A percentile compares a stretch with the other conserved stretches of the same genome.
phyloP scores from a whole-genome alignment of 306 rosid genomes.

The Cicer yamashitae region DNA sequence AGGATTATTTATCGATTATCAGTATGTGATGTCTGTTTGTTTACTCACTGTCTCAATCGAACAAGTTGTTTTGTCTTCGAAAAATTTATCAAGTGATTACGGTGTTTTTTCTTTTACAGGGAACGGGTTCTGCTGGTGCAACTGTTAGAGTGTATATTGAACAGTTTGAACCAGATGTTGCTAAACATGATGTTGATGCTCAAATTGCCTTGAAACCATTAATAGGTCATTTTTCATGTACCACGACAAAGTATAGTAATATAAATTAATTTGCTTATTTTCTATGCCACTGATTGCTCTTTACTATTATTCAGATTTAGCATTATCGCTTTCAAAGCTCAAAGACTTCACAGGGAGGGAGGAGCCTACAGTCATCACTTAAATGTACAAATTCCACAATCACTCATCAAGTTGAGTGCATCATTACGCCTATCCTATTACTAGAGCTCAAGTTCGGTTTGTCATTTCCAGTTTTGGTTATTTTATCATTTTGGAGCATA shows the following conservation, averaged over 20 bases:
- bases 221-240: slow-evolving; percentile 62
- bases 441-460: slow-evolving; percentile 44
- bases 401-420: slow-evolving; percentile 21
- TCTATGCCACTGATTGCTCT: slow-evolving; percentile 23
- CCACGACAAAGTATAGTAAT: neutral
- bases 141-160: slow-evolving; percentile 90
- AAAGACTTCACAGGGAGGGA: slow-evolving; percentile 95
- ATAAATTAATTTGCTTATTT: slow-evolving; percentile 13
- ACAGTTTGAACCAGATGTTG: slow-evolving; percentile 79
- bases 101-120: slow-evolving; percentile 57
- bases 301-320: slow-evolving; percentile 69
- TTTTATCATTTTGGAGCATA: slow-evolving; percentile 39
- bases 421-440: neutral
- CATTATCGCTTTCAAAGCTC: slow-evolving; percentile 78
- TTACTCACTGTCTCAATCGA: neutral
- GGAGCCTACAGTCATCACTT: slow-evolving; percentile 96
- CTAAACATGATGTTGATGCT: slow-evolving; percentile 88
- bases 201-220: slow-evolving; percentile 85
- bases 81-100: slow-evolving; percentile 31
- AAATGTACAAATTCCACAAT: slow-evolving; percentile 45
- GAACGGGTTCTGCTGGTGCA: slow-evolving; percentile 99
- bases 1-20: slow-evolving; percentile 96
- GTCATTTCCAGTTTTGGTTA: slow-evolving; percentile 32
- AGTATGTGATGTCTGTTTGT: slow-evolving; percentile 53
- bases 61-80: neutral